Evolutionary conservation across 441 rosid species (phyloP), one percentile per base, ranked within the genome.

Genomic region (Mallotus repandus): DNA sequence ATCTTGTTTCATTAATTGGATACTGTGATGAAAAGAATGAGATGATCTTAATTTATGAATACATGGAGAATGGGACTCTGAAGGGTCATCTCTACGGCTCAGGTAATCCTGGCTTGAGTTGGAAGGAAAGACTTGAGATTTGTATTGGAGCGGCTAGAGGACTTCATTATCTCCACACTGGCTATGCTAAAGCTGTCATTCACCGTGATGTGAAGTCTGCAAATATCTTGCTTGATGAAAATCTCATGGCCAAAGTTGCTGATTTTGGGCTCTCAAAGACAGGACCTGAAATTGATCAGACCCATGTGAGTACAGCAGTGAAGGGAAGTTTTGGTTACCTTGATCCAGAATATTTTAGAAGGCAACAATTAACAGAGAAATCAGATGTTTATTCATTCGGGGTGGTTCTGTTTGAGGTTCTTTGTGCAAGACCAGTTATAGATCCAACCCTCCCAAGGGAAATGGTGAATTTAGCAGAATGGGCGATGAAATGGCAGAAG

Each of bases 141-240:
- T 94, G 97, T 77, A 87, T 94, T 74, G 97, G 97, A 43, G 82
- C 98, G 12, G 98, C 98, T 62, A 89, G 97, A 80, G 98, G 98
- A 62, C 91, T 94, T 49, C 98, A 94, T 80, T 94, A 94, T 78
- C 97, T 94, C 70, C 98, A 94, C 81, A 94, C 98, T 0, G 90
- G 97, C 77, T 86, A 94, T 72, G 93, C 97, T 3, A 94, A 92
- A 78, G 95, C 98, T 1, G 96, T 94, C 21, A 94, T 94, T 80
- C 97, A 92, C 77, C 92, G 98, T 35, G 98, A 94, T 49, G 98
- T 94, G 71, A 94, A 94, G 82, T 94, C 98, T 9, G 98, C 98
- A 49, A 94, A 94, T 69, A 94, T 94, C 78, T 82, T 94, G 73
- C 93, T 94, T 4, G 97, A 94, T 46, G 97, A 90, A 84, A 89